Percentiles rank a stretch among this genome's conserved stretches.
phyloP scores from a whole-genome alignment of 164 flowering plant species.

The Chimonanthus praecox region DNA sequence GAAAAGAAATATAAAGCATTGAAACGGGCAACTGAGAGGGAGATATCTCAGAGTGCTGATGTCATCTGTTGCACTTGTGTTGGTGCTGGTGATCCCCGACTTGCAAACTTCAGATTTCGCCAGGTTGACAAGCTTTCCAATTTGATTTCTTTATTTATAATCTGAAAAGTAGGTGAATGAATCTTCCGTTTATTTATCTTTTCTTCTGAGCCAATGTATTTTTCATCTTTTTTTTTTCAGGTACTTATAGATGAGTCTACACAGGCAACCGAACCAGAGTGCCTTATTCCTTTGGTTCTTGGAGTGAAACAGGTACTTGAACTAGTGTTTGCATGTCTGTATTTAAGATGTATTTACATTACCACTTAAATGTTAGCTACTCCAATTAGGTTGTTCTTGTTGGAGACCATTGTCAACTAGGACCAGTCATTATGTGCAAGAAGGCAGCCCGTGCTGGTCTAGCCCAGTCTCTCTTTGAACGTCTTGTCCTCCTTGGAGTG shows the following conservation, averaged over 20 bases:
- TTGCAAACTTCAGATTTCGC: constrained; percentile 96
- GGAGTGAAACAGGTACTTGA: constrained; percentile 90
- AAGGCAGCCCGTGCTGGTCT: constrained; percentile 99
- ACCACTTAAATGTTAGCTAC: not conserved
- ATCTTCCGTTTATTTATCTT: not conserved
- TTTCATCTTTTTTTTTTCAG: constrained; percentile 26
- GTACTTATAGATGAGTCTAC: constrained; percentile 99
- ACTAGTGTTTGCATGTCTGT: not conserved
- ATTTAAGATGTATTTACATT: not conserved
- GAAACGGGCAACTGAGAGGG: constrained; percentile 97
- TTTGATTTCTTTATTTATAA: not conserved
- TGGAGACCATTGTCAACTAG: constrained; percentile 99
- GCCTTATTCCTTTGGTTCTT: constrained; percentile 98
- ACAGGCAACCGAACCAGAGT: constrained; percentile 98
- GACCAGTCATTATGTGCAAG: constrained; percentile 99
- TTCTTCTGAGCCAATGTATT: not conserved
- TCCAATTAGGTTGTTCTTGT: constrained; percentile 80
- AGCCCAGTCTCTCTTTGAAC: constrained; percentile 97
- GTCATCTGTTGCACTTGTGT: constrained; percentile 99
- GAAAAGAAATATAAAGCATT: constrained; percentile 97
- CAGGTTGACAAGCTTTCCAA: constrained; percentile 48
- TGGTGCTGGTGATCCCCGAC: constrained; percentile 99
- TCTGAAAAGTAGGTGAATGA: not conserved
- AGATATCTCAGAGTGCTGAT: constrained; percentile 99
- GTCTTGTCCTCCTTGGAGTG: constrained; percentile 95